Conservation (phyloP, 139 green algal species). For the Bryopsis sp. region DNA sequence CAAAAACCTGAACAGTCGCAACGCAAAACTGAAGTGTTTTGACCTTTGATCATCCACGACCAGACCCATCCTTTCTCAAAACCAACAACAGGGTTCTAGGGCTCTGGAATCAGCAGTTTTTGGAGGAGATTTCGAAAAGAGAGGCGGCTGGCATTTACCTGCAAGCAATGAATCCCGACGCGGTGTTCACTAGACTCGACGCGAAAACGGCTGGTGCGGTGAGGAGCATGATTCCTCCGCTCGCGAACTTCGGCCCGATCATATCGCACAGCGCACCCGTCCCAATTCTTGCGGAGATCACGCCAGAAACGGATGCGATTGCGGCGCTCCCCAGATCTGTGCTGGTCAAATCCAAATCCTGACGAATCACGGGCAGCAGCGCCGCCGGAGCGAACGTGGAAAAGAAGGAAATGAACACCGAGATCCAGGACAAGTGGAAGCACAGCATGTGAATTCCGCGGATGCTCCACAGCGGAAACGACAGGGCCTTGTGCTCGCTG, state of each 20-base stretch:
- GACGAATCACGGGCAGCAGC: constrained; percentile 52
- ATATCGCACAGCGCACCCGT: constrained; percentile 59
- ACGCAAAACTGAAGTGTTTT: too few species aligned
- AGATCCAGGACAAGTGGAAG: constrained; percentile 73
- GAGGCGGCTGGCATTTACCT: too few species aligned
- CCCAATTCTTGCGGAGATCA: constrained; percentile 39
- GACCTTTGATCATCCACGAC: too few species aligned
- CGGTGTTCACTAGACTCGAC: constrained; percentile 50
- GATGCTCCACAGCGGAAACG: constrained; percentile 5
- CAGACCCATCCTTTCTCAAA: too few species aligned
- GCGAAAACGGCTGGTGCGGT: constrained; percentile 53
- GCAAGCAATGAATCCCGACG: constrained; percentile 56
- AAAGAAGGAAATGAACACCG: constrained; percentile 66
- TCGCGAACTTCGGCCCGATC: constrained; percentile 52
- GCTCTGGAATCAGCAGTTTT: too few species aligned
- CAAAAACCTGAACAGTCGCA: too few species aligned
- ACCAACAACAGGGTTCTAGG: too few species aligned
- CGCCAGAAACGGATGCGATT: constrained; percentile 42
- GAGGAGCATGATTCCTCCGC: constrained; percentile 44
- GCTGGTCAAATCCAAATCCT: constrained; percentile 54
- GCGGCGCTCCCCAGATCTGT: constrained; percentile 28
- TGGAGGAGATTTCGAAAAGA: too few species aligned
- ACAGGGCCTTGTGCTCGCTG: constrained; percentile 15
- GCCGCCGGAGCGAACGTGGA: constrained; percentile 62
- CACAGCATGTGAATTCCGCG: constrained; percentile 39